Base-by-base conservation (phyloP, 257 asterid genomes). In the Fraxinus quadrangulata region DNA sequence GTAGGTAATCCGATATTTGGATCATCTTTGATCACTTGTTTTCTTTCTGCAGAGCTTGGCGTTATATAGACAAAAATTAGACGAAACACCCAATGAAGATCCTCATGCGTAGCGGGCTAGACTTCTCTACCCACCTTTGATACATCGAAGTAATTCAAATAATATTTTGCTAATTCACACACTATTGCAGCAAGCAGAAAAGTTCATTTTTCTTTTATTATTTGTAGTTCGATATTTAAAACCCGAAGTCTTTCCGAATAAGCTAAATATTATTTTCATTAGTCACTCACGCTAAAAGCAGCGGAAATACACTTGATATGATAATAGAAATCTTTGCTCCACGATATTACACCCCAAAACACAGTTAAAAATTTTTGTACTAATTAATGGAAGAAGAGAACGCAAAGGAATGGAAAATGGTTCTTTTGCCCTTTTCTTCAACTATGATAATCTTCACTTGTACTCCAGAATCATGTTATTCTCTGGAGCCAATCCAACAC, bases 381-480 rank as follows among this genome's bases (percentile, higher is more conserved):
- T 71, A 49, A 37, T 31, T 37, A 31, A 24, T 16, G 1, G 24
- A 67, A 19, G 36, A 67, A 63, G 23, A 40, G n/a, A 3, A 31
- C 1, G 11, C 47, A 76, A 67, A 68, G 14, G 21, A 76, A 36
- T 21, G 45, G 61, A 37, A 77, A 71, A 23, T 54, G 70, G 80
- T 74, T 54, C 63, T 73, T 34, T 61, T 17, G 42, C 71, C 59
- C 40, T 67, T 59, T 59, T 59, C 14, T 59, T 59, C 30, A 77
- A 63, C 68, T 63, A 37, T 63, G 34, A 63, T 24, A 63, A 24
- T 19, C 24, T 56, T 91, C 91, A 96, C 81, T 96, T 96, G 88
- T 93, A 96, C 70, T 96, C 99, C 91, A 96, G 81, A 30, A 93
- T 96, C 99, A 96, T 96, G 91, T 96, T 96, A 91, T 96, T 96